phyloP scores from a whole-genome alignment of 352 stramenopile species.

The Phytophthora melonis region DNA sequence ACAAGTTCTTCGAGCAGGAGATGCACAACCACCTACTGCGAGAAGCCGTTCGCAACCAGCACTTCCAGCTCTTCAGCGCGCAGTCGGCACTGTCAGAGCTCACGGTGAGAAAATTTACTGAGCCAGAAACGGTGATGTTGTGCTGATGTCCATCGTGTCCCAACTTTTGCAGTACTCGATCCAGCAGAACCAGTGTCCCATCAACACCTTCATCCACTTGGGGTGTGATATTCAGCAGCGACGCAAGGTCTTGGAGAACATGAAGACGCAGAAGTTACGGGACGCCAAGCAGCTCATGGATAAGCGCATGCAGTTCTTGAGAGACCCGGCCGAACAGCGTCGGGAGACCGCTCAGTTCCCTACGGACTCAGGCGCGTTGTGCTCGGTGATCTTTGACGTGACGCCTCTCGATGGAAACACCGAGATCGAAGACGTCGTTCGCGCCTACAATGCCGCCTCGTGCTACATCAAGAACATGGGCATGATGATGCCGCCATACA shows the following conservation, averaged over 20 bases:
- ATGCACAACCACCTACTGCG: conserved; percentile 56
- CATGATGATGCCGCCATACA: conserved; percentile 24
- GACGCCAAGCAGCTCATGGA: conserved; percentile 56
- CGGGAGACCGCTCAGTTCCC: conserved; percentile 45
- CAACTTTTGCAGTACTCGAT: conserved; percentile 33
- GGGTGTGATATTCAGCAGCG: conserved; percentile 45
- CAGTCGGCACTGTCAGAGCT: conserved; percentile 61
- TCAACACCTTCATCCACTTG: conserved; percentile 60
- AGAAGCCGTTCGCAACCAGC: conserved; percentile 56
- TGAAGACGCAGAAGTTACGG: conserved; percentile 59
- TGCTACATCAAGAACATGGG: conserved; percentile 22
- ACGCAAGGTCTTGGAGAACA: conserved; percentile 42
- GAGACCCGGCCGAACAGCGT: conserved; percentile 31
- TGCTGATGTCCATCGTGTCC: conserved; percentile 2
- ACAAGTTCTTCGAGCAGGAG: conserved; percentile 47
- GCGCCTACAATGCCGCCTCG: conserved; percentile 22
- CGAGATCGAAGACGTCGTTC: conserved; percentile 17
- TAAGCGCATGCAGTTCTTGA: conserved; percentile 58
- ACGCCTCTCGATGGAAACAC: conserved; percentile 28
- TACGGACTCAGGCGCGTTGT: conserved; percentile 40
- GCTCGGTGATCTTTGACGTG: conserved; percentile 45
- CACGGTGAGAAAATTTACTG: conserved; percentile 23
- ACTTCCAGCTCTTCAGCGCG: conserved; percentile 51
- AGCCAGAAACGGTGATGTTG: background rate
- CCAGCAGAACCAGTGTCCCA: conserved; percentile 43